Conservation (phyloP, 2,329 filamentous ascomycete genomes). For the Metarhizium sp. region DNA sequence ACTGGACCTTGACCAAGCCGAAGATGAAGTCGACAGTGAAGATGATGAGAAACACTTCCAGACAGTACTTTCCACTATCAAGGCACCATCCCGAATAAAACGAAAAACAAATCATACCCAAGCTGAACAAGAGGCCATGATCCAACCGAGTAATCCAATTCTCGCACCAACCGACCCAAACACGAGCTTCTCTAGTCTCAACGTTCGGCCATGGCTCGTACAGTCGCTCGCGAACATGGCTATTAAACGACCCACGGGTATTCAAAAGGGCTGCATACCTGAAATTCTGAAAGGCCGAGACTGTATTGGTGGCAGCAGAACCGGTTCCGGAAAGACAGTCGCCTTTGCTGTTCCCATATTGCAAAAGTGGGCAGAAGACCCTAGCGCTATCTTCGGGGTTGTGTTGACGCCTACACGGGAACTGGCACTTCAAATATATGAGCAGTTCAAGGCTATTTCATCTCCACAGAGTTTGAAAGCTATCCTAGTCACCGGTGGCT, state of each 20-base stretch:
- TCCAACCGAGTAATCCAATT: constrained; percentile 24
- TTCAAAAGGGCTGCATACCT: constrained; percentile 88
- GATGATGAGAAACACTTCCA: constrained; percentile 23
- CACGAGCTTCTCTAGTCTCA: constrained; percentile 61
- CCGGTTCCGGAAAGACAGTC: constrained; percentile 94
- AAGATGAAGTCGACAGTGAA: constrained; percentile 23
- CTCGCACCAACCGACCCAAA: constrained; percentile 46
- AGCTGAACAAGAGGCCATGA: constrained; percentile 7
- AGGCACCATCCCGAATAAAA: constrained; percentile 45
- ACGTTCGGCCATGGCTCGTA: constrained; percentile 79
- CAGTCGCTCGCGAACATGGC: constrained; percentile 67
- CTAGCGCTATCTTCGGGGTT: constrained; percentile 80
- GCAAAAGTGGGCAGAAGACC: constrained; percentile 88
- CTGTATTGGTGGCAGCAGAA: constrained; percentile 89
- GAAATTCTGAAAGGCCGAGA: constrained; percentile 85
- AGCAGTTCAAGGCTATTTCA: constrained; percentile 91
- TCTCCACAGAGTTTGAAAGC: constrained; percentile 80
- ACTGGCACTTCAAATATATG: constrained; percentile 89
- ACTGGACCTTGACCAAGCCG: constrained; percentile 11
- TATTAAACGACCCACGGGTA: constrained; percentile 81
- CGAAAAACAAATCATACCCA: constrained; percentile 20
- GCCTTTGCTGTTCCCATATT: constrained; percentile 92
- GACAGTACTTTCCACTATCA: constrained; percentile 30
- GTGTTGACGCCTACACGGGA: constrained; percentile 86
- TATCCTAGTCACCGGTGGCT: constrained; percentile 81